Evolutionary conservation across 2,329 filamentous ascomycete species (phyloP).

Genomic region (Nigrospora osmanthi): DNA sequence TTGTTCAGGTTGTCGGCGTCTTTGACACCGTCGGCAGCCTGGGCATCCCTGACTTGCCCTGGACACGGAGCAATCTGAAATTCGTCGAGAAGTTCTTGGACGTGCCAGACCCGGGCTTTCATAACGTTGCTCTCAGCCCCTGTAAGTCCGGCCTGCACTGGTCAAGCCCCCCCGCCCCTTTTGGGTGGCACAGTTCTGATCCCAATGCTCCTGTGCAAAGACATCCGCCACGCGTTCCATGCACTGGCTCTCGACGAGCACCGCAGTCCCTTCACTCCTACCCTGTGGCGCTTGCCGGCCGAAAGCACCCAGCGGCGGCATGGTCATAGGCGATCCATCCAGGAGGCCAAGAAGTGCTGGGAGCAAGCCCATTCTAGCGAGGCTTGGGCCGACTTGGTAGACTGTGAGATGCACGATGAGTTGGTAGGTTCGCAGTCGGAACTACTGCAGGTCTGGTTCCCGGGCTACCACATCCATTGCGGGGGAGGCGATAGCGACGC

Average conservation of each 20-base stretch:
- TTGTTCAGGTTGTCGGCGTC: conserved; percentile 20
- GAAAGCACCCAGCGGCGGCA: conserved; percentile 1
- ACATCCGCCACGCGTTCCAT: conserved; percentile 28
- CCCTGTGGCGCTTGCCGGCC: conserved; percentile 39
- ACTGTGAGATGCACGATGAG: conserved; percentile 7
- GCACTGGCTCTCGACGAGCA: conserved; percentile 28
- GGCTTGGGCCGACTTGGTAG: conserved; percentile 4
- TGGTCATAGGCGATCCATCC: too few relatives aligned
- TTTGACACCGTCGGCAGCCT: conserved; percentile 24
- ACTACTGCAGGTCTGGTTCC: conserved; percentile 48
- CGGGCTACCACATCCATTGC: conserved; percentile 42
- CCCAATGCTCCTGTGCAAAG: conserved; percentile 1
- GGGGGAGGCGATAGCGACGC: conserved; percentile 34
- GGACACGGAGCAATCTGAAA: conserved; percentile 6
- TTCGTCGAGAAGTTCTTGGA: conserved; percentile 8
- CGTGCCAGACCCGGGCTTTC: conserved; percentile 8
- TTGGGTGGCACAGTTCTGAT: too few relatives aligned
- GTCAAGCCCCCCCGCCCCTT: too few relatives aligned
- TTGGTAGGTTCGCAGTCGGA: conserved; percentile 7
- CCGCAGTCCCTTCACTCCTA: conserved; percentile 37
- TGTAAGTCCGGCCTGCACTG: conserved; percentile 4
- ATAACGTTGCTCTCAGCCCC: conserved; percentile 7
- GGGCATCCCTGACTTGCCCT: conserved; percentile 17
- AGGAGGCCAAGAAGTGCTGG: neutral
- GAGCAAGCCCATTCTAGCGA: neutral